Percentiles rank a stretch among this genome's conserved stretches.
These are phyloP conservation scores for Orbilia brochopaga DNA, from an alignment of 2,329 filamentous ascomycete species.

Conservation along the genomic window DNA sequence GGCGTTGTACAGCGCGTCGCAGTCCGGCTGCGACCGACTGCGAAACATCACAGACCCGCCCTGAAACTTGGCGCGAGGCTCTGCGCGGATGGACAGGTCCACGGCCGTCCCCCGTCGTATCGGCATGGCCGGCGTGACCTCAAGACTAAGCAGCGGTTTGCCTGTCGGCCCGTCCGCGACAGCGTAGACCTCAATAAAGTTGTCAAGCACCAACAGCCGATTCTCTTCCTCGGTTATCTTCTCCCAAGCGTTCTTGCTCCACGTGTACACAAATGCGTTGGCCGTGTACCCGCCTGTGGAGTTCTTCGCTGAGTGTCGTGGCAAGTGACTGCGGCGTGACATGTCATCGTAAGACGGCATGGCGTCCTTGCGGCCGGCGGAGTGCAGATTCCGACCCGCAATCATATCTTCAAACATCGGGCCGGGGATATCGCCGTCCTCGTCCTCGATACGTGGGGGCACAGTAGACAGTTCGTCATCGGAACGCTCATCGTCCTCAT, in stretches of 20 bases:
- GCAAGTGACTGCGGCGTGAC: constrained; percentile 39
- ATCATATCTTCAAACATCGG: constrained; percentile 68
- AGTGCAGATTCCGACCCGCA: constrained; percentile 59
- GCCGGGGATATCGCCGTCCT: constrained; percentile 58
- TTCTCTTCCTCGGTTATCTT: constrained; percentile 44
- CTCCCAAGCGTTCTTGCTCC: constrained; percentile 48
- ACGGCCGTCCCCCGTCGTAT: constrained; percentile 88
- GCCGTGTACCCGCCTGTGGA: constrained; percentile 35
- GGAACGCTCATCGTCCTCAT: constrained; percentile 65
- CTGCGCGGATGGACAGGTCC: constrained; percentile 91
- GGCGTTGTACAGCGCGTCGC: constrained; percentile 78
- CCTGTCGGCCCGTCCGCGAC: constrained; percentile 54
- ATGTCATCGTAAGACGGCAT: constrained; percentile 31
- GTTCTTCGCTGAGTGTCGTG: constrained; percentile 43
- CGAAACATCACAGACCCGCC: constrained; percentile 77
- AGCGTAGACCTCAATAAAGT: constrained; percentile 47
- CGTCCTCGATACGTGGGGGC: constrained; percentile 66
- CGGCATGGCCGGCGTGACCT: constrained; percentile 88
- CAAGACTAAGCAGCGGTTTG: constrained; percentile 70
- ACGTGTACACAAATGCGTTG: constrained; percentile 38
- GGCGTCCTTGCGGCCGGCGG: constrained; percentile 49
- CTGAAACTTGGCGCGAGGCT: constrained; percentile 74
- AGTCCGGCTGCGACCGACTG: constrained; percentile 76
- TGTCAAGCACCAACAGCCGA: constrained; percentile 28
- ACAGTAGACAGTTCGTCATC: constrained; percentile 49